Evolutionary conservation across 129 eudicot species (phyloP).

Genomic region (Silybum marianum): DNA sequence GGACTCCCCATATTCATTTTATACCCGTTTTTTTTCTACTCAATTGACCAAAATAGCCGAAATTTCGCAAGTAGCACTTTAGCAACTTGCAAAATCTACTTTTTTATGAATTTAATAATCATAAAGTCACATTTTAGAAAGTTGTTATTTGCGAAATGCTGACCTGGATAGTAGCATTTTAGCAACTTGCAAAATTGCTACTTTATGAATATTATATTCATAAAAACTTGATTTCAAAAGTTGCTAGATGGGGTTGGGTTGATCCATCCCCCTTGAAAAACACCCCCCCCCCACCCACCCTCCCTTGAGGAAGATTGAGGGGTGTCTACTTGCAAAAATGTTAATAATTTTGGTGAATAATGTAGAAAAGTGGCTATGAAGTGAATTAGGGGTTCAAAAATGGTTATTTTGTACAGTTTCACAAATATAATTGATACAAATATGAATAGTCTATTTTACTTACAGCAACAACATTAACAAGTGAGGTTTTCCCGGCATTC

Average conservation of each 20-base stretch:
- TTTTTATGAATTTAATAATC: not conserved
- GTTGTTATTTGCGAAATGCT: not conserved
- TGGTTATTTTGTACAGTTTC: not conserved
- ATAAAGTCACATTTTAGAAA: not conserved
- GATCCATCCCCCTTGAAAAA: no score
- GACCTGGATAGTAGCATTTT: not conserved
- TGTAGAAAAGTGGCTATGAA: not conserved
- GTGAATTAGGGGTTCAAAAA: not conserved
- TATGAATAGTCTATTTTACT: constrained; percentile 36
- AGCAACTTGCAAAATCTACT: not conserved
- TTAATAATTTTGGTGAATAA: not conserved
- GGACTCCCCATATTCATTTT: not conserved
- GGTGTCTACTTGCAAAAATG: not conserved
- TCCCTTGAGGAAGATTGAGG: no score
- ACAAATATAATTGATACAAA: not conserved
- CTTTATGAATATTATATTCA: not conserved
- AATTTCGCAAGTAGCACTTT: not conserved
- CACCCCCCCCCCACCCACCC: no score
- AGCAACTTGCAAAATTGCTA: not conserved
- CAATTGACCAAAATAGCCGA: not conserved
- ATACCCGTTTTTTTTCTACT: not conserved
- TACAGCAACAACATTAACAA: constrained; percentile 96
- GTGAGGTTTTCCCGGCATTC: constrained; percentile 98
- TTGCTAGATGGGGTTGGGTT: not conserved
- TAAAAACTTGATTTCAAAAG: not conserved